A percentile compares a stretch with the other conserved stretches of the same genome.
Conservation (phyloP, 2,329 filamentous ascomycete genomes). For the Elsinoe australis region DNA sequence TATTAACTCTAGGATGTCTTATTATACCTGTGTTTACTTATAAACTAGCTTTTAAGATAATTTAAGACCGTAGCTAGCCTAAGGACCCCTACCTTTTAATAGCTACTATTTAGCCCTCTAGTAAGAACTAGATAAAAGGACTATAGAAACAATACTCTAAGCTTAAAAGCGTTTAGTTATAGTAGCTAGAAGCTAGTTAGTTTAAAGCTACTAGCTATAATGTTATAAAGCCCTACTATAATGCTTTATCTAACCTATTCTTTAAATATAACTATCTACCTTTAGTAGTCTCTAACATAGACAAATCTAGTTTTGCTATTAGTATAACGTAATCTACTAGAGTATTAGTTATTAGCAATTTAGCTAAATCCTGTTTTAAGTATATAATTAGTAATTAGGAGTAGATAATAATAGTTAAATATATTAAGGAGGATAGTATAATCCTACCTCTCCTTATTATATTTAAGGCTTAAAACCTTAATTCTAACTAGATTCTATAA, state of each 20-base stretch:
- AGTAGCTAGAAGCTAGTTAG: not conserved
- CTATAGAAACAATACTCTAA: not conserved
- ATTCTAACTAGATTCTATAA: not conserved
- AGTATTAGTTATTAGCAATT: not conserved
- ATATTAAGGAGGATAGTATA: not conserved
- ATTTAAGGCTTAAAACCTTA: not conserved
- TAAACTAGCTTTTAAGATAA: not conserved
- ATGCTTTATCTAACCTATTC: not conserved
- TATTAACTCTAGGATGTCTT: too few species aligned
- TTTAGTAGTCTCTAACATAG: not conserved
- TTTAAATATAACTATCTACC: not conserved
- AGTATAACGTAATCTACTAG: not conserved
- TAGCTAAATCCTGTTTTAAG: not conserved
- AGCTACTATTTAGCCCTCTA: not conserved
- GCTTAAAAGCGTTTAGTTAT: not conserved
- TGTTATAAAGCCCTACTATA: not conserved
- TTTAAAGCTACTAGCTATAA: not conserved
- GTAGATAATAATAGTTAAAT: slow-evolving; percentile 1
- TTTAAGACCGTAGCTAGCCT: not conserved
- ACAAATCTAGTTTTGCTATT: not conserved
- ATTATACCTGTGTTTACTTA: too few species aligned
- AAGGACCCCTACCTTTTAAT: not conserved
- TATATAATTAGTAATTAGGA: not conserved
- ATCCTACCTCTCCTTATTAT: not conserved
- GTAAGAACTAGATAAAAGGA: not conserved